Conservation (phyloP, 352 stramenopile genomes). For the Blastocystis sp. region DNA sequence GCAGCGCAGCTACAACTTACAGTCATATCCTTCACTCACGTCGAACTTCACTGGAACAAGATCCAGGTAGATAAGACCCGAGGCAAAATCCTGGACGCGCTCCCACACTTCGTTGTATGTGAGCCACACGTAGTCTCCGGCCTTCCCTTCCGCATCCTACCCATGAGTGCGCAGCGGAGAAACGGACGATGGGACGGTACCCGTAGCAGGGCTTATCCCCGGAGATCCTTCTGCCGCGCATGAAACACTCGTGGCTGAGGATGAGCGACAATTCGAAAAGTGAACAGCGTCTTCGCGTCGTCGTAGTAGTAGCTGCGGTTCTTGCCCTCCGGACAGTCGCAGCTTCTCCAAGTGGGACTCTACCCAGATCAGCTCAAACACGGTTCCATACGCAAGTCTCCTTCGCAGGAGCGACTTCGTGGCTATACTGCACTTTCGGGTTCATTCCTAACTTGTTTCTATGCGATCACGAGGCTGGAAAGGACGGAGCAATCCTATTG, state of each 20-base stretch:
- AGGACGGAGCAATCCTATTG: background rate
- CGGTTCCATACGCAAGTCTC: constrained; percentile 6
- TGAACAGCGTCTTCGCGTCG: constrained; percentile 43
- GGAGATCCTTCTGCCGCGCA: constrained; percentile 40
- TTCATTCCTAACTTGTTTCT: background rate
- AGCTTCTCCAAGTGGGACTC: constrained; percentile 60
- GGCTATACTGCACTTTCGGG: background rate
- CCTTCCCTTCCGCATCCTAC: constrained; percentile 47
- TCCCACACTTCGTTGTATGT: constrained; percentile 63
- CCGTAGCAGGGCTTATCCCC: constrained; percentile 38
- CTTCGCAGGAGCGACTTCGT: constrained; percentile 52
- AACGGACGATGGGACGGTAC: constrained; percentile 33
- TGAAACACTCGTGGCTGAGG: constrained; percentile 33
- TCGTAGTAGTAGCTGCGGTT: constrained; percentile 29
- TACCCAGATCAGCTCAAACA: background rate
- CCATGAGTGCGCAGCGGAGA: background rate
- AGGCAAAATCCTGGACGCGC: constrained; percentile 45
- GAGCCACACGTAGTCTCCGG: constrained; percentile 39
- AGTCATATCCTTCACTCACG: background rate
- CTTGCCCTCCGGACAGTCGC: constrained; percentile 16
- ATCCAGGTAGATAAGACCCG: constrained; percentile 46
- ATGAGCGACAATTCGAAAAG: background rate
- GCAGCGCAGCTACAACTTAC: constrained; percentile 3
- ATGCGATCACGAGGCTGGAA: background rate
- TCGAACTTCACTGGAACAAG: constrained; percentile 40